Base-by-base conservation (phyloP, 345 rosid genomes). In the Euphorbia pulcherrima region DNA sequence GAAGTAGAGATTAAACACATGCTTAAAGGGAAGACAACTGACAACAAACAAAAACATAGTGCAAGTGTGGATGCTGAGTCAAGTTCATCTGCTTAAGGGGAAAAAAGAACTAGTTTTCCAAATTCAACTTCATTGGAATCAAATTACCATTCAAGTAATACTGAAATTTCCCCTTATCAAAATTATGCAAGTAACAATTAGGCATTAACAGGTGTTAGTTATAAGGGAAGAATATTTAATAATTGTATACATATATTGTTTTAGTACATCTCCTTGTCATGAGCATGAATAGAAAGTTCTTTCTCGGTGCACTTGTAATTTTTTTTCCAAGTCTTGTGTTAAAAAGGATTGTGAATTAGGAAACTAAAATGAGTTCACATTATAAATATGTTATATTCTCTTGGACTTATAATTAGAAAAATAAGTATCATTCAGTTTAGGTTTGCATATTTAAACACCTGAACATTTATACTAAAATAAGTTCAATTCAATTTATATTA, bases 21-120 rank as follows among this genome's bases (percentile, higher is more conserved):
- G 68, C 81, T 86, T 17, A 88, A 77, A 78, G 73, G 85, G 46
- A 89, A 74, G 83, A 71, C 64, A 23, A 70, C 75, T 33, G 81
- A 78, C 27, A 75, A 27, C 68, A 87, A 79, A 64, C 81, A 76
- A 68, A 75, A 71, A 33, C 74, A 74, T 29, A 62, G 72, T 72
- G 81, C 69, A 27, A 79, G 85, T 70, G 30, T 72, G 20, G 85
- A 79, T 63, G 84, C 61, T 35, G 72, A 37, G 23, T 12, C 60
- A 11, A 64, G 8, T 72, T 69, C 87, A 17, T 74, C 77, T 58
- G 72, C 79, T 57, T 80, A 69, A 63, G 60, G 76, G 12, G 10
- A n/a, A n/a, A n/a, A n/a, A n/a, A n/a, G n/a, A n/a, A n/a, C n/a
- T n/a, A 70, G 16, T 12, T 21, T 55, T 33, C 51, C 44, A 21